Evolutionary conservation across 2,329 filamentous ascomycete species (phyloP).

Genomic region (Cladosporium cucumerinum): DNA sequence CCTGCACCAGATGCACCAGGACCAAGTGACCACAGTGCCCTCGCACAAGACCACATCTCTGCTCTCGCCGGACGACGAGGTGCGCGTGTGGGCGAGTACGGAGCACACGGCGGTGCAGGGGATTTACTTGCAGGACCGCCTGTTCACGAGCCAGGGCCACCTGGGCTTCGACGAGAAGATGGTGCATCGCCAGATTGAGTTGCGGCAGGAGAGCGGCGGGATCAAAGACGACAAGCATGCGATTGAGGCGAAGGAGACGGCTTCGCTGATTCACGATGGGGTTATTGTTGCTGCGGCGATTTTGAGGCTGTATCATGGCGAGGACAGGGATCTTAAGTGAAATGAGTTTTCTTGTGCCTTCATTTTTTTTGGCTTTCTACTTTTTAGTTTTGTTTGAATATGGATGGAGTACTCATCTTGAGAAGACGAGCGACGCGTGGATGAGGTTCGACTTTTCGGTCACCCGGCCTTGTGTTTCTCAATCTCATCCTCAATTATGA

Average conservation of each 20-base stretch:
- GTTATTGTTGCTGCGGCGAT: slow-evolving; percentile 39
- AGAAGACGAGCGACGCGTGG: not conserved
- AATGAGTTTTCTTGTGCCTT: not conserved
- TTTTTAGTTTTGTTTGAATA: not conserved
- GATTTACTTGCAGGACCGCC: slow-evolving; percentile 42
- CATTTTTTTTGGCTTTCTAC: not conserved
- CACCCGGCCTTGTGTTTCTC: too few species aligned
- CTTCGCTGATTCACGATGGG: slow-evolving; percentile 41
- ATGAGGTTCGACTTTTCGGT: not conserved
- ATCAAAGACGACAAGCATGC: slow-evolving; percentile 40
- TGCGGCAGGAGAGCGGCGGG: slow-evolving; percentile 42
- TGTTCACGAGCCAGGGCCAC: slow-evolving; percentile 49
- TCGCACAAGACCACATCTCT: slow-evolving; percentile 32
- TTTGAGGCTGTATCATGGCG: slow-evolving; percentile 48
- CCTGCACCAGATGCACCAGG: slow-evolving; percentile 49
- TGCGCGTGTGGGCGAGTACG: slow-evolving; percentile 50
- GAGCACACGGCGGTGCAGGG: slow-evolving; percentile 46
- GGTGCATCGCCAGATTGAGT: slow-evolving; percentile 45
- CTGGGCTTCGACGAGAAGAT: slow-evolving; percentile 47
- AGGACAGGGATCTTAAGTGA: slow-evolving; percentile 43
- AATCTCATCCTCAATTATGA: not conserved
- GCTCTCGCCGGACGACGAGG: slow-evolving; percentile 39
- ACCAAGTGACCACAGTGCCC: slow-evolving; percentile 40
- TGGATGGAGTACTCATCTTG: not conserved
- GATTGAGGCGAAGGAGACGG: slow-evolving; percentile 37